phyloP scores from a whole-genome alignment of 78 protist species.

The Dictyostelium capitatum region DNA sequence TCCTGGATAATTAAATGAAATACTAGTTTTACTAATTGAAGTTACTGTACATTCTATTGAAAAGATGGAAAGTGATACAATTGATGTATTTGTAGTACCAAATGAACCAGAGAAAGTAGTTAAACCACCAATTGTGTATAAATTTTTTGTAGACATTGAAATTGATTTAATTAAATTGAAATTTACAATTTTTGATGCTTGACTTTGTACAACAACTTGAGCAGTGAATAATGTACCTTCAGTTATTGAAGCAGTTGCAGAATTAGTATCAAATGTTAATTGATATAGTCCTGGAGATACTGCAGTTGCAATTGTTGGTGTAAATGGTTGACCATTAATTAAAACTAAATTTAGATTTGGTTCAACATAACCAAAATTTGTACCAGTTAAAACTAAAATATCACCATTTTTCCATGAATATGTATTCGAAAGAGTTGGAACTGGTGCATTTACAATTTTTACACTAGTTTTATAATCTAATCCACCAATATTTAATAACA shows the following conservation, averaged over 20 bases:
- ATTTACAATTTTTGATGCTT: not conserved
- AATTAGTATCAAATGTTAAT: not conserved
- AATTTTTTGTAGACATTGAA: not conserved
- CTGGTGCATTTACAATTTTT: not conserved
- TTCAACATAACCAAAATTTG: too few species aligned
- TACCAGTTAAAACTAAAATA: too few species aligned
- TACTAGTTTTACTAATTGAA: not conserved
- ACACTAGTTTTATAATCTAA: not conserved
- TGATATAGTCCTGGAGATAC: not conserved
- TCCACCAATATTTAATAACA: not conserved
- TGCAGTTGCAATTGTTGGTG: not conserved
- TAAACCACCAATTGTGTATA: not conserved
- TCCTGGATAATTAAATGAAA: not conserved
- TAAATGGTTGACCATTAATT: too few species aligned
- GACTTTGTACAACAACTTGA: not conserved
- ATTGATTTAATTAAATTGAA: not conserved
- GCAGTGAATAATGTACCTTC: not conserved
- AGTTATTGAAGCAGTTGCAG: not conserved
- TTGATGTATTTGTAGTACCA: not conserved
- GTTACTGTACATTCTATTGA: not conserved
- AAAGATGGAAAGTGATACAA: not conserved
- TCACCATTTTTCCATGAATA: too few species aligned
- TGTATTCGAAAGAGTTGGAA: too few species aligned
- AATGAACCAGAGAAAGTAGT: not conserved
- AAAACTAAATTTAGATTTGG: too few species aligned